A percentile compares a stretch with the other conserved stretches of the same genome.
Evolutionary conservation across 176 grass and related monocot genomes (phyloP).

Genomic region (Cenchrus purpureus): DNA sequence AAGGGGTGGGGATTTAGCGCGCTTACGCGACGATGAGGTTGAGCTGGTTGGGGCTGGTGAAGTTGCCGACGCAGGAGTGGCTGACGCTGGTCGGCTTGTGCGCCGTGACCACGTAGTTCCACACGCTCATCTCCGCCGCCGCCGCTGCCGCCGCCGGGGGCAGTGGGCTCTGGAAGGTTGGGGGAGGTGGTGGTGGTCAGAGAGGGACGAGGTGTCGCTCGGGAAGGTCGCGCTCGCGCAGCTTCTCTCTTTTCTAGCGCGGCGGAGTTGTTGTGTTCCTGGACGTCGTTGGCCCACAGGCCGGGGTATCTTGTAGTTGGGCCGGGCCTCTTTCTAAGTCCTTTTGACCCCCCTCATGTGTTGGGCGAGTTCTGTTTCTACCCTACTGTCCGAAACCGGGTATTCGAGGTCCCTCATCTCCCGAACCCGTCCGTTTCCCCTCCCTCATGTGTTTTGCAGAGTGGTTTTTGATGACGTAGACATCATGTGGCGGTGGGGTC

Average conservation of each 20-base stretch:
- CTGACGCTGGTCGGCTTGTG: conserved; percentile 99
- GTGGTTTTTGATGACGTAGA: no score
- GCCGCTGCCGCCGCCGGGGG: conserved; percentile 15
- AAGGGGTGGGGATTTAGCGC: neutral
- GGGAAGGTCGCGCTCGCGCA: conserved; percentile 6
- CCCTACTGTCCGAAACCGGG: no score
- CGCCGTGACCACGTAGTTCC: conserved; percentile 99
- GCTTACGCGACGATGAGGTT: conserved; percentile 97
- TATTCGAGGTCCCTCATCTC: no score
- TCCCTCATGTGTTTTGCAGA: no score
- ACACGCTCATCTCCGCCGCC: conserved; percentile 84
- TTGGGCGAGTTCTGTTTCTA: no score
- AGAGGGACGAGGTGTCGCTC: neutral
- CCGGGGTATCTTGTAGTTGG: neutral
- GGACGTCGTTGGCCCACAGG: neutral
- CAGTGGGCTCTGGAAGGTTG: conserved; percentile 1
- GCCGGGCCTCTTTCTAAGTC: neutral
- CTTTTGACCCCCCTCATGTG: no score
- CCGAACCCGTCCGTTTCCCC: no score
- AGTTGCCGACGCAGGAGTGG: conserved; percentile 98
- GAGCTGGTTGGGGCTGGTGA: conserved; percentile 87
- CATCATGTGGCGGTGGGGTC: no score
- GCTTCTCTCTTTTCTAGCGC: neutral
- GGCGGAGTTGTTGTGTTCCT: neutral
- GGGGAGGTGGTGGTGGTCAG: conserved; percentile 5